Evolutionary conservation across 208 protist genomes (phyloP).

Genomic region (Blastocrithidia nonstop): DNA sequence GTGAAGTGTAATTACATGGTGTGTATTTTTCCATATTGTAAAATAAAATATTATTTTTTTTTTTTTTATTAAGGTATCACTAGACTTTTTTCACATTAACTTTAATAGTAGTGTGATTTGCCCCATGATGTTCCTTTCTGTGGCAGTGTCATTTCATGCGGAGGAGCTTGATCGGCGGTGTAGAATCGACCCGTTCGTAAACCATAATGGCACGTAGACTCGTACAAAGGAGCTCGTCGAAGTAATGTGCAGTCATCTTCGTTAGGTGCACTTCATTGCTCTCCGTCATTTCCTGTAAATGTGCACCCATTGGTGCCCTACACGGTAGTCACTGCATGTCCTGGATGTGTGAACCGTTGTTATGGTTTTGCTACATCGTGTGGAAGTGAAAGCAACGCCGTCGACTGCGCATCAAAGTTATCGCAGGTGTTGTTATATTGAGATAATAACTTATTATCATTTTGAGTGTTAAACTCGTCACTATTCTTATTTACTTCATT

Average conservation of each 20-base stretch:
- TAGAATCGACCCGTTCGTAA: constrained; percentile 61
- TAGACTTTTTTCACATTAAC: neutral
- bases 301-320: constrained; percentile 32
- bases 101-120: constrained; percentile 40
- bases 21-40: neutral
- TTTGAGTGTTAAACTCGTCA: neutral
- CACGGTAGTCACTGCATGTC: constrained; percentile 13
- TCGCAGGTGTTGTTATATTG: neutral
- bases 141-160: constrained; percentile 38
- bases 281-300: constrained; percentile 27
- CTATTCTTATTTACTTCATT: neutral
- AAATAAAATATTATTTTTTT: neutral
- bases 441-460: neutral
- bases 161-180: constrained; percentile 44
- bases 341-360: constrained; percentile 15
- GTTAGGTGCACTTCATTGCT: constrained; percentile 34
- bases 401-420: constrained; percentile 26
- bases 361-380: constrained; percentile 41
- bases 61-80: neutral
- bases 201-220: constrained; percentile 68
- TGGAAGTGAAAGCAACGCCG: constrained; percentile 20
- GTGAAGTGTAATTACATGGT: too few species aligned
- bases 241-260: constrained; percentile 55
- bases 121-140: constrained; percentile 47
- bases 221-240: constrained; percentile 42